phyloP scores from a whole-genome alignment of 805 yeast genomes.

The Nakazawaea pomicola region DNA sequence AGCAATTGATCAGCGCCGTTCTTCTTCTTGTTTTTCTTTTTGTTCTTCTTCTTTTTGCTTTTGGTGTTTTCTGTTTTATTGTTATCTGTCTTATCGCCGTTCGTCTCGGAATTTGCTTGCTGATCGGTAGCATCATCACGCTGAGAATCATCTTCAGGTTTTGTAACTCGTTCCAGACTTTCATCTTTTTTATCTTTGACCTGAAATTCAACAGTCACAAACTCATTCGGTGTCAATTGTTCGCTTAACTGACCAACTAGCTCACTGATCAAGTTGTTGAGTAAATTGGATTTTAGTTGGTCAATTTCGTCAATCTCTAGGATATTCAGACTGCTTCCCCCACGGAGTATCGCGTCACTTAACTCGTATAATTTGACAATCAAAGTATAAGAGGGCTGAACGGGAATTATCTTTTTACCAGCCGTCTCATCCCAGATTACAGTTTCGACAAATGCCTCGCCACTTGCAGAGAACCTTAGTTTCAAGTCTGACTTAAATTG shows the following conservation, averaged over 20 bases:
- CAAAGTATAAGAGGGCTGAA: constrained; percentile 9
- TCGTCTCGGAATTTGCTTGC: too few relatives aligned
- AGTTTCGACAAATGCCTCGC: not conserved
- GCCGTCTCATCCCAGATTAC: constrained; percentile 6
- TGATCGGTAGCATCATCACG: not conserved
- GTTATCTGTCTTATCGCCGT: not conserved
- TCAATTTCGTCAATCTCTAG: constrained; percentile 2
- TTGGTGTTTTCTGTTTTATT: not conserved
- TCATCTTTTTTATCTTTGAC: too few relatives aligned
- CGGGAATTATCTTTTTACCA: constrained; percentile 2
- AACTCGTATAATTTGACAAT: constrained; percentile 4
- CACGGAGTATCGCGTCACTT: not conserved
- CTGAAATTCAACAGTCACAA: not conserved
- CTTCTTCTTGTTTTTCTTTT: constrained; percentile 2
- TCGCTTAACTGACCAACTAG: not conserved
- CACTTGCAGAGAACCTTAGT: not conserved
- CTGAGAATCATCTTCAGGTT: not conserved
- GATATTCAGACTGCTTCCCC: constrained; percentile 2
- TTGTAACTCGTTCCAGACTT: too few relatives aligned
- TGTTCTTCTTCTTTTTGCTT: constrained; percentile 4
- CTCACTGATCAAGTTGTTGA: not conserved
- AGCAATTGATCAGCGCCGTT: not conserved
- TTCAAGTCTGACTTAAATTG: too few relatives aligned
- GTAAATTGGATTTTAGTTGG: not conserved
- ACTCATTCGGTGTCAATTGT: not conserved